Evolutionary conservation across 1,284 basidiomycete species (phyloP), one percentile per base, ranked within the genome.

Genomic region (Ustilago sp.): DNA sequence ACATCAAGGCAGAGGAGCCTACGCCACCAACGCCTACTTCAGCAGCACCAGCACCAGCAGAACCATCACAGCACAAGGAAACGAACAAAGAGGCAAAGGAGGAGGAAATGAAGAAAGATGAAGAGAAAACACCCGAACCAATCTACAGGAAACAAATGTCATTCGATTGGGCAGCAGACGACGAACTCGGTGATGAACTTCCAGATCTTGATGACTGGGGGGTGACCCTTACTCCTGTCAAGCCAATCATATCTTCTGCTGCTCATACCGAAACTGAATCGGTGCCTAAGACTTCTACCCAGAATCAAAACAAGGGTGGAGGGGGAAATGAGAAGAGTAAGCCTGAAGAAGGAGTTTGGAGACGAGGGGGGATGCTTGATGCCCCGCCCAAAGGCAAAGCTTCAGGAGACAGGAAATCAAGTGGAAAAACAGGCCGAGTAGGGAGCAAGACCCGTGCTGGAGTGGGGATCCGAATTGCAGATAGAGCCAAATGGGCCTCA

Each of bases 151-250:
- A 76, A 35, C 35, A 36, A 17, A 53, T 54, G 59, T 60, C 70
- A 8, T 68, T 81, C 51, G 74, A 82, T 62, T 82, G 80, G 80
- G 80, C 80, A 6, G 79, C 69, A 2, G 80, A 82, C 19, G 80
- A 81, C 54, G 80, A 82, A 43, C 56, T 73, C 11, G 80, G 77
- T 41, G 80, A 82, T 57, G 58, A 70, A 55, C 54, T 82, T 35
- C 80, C 80, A 2, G 80, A 82, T 45, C 59, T 82, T 2, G 72
- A 79, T 28, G 80, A 81, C 50, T 80, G 79, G 79, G 79, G 76
- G 1, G 68, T 80, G 3, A 76, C 76, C 2, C 69, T 76, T 9
- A 53, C 68, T 8, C 64, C 64, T 47, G 38, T 34, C 35, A 74
- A 74, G 23, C 69, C 75, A 6, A 31, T 7, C 15, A 13, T 36